Conservation (phyloP, 345 rosid genomes). For the Dipteronia dyeriana region DNA sequence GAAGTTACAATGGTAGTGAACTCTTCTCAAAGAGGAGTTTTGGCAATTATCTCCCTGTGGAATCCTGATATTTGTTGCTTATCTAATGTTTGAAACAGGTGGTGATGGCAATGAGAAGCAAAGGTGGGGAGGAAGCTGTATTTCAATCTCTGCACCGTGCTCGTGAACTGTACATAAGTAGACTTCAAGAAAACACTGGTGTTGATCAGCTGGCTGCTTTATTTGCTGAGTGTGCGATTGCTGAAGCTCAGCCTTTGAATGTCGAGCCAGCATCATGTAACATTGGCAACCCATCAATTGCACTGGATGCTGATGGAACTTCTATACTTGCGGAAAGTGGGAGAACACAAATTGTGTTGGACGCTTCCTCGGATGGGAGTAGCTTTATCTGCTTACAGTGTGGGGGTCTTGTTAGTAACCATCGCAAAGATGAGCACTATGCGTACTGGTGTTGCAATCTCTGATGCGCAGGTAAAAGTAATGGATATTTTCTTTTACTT, state of each 20-base stretch:
- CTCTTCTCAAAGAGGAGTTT: too few relatives aligned
- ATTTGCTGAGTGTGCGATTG: slow-evolving; percentile 91
- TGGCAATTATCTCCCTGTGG: background rate
- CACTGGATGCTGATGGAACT: slow-evolving; percentile 44
- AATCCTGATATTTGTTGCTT: background rate
- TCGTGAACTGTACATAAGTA: slow-evolving; percentile 62
- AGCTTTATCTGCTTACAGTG: slow-evolving; percentile 90
- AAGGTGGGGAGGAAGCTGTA: slow-evolving; percentile 87
- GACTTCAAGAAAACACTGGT: slow-evolving; percentile 53
- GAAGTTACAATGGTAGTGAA: background rate
- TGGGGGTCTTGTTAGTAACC: slow-evolving; percentile 87
- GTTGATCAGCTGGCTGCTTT: slow-evolving; percentile 83
- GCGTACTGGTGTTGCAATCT: slow-evolving; percentile 77
- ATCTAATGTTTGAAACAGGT: slow-evolving; percentile 49
- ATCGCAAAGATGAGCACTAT: slow-evolving; percentile 87
- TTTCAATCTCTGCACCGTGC: slow-evolving; percentile 62
- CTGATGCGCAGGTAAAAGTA: slow-evolving; percentile 28
- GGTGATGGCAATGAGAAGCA: slow-evolving; percentile 65
- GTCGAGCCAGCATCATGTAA: slow-evolving; percentile 29
- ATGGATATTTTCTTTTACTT: background rate
- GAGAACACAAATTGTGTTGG: slow-evolving; percentile 75
- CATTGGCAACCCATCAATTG: slow-evolving; percentile 23
- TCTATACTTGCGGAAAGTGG: slow-evolving; percentile 86
- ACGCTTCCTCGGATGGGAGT: slow-evolving; percentile 92
- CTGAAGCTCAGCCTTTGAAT: slow-evolving; percentile 64